phyloP scores from a whole-genome alignment of 148 eudicot species.

The Rhododendron williamsianum region DNA sequence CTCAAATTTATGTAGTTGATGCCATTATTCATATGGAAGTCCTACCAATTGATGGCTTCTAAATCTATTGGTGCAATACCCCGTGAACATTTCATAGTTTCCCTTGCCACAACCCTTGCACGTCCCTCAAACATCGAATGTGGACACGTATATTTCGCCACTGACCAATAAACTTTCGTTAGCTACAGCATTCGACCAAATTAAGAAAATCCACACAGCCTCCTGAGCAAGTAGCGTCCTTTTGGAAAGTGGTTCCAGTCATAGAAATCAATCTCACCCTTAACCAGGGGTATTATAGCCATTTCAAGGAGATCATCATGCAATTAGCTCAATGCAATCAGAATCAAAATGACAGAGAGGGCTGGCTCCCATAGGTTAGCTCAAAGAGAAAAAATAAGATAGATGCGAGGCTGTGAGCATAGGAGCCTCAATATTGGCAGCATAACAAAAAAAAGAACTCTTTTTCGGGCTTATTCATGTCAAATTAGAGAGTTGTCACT shows the following conservation, averaged over 20 bases:
- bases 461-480: no score
- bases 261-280: background rate
- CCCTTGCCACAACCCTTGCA: background rate
- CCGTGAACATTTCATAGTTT: background rate
- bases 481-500: no score
- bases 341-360: background rate
- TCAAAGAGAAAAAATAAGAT: no score
- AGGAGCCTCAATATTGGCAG: slow-evolving; percentile 14
- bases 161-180: background rate
- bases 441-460: background rate
- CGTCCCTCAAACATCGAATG: background rate
- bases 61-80: background rate
- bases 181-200: background rate
- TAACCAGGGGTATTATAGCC: no score
- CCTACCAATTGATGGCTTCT: background rate
- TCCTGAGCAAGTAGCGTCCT: background rate
- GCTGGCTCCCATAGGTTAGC: background rate
- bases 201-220: background rate
- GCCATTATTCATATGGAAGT: no score
- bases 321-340: background rate
- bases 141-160: background rate
- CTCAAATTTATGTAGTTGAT: no score
- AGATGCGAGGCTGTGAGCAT: no score
- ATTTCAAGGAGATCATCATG: slow-evolving; percentile 2
- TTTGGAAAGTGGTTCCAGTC: background rate